These are phyloP conservation scores for Hypoxylon sp. DNA, from an alignment of 2,329 filamentous ascomycete genomes.

Conservation along the genomic window DNA sequence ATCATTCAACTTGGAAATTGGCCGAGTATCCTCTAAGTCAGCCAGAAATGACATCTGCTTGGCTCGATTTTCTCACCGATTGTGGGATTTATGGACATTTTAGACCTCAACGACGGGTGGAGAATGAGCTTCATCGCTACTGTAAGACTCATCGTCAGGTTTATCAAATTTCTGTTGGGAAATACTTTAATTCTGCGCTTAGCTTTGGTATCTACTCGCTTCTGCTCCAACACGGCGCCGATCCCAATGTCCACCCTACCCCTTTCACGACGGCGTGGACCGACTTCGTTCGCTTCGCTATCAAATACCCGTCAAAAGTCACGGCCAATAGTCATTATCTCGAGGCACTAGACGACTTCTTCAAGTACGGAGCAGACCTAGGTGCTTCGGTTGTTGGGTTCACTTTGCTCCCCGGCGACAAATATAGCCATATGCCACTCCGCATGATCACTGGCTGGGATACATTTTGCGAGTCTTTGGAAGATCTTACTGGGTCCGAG, in stretches of 20 bases:
- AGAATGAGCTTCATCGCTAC: slow-evolving; percentile 4
- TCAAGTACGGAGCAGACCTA: slow-evolving; percentile 24
- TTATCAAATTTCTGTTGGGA: neutral
- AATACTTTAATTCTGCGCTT: slow-evolving; percentile 5
- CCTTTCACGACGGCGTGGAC: slow-evolving; percentile 22
- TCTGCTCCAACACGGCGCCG: slow-evolving; percentile 17
- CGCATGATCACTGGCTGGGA: slow-evolving; percentile 20
- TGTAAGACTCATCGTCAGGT: neutral
- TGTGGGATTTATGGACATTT: slow-evolving; percentile 12
- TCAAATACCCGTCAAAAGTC: slow-evolving; percentile 12
- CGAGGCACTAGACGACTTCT: slow-evolving; percentile 14
- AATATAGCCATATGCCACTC: slow-evolving; percentile 11
- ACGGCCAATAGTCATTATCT: neutral
- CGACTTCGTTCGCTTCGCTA: slow-evolving; percentile 15
- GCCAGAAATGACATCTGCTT: slow-evolving; percentile 2
- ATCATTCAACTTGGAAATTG: no score
- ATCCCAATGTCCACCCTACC: slow-evolving; percentile 19
- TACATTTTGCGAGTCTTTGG: slow-evolving; percentile 23
- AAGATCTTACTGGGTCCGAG: slow-evolving; percentile 5
- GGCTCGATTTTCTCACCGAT: neutral
- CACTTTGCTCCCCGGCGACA: slow-evolving; percentile 9
- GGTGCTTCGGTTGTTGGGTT: slow-evolving; percentile 14
- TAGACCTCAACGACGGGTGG: slow-evolving; percentile 9
- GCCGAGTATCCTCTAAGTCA: neutral
- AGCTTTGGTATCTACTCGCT: neutral